Evolutionary conservation across 495 filamentous ascomycete species (phyloP), one percentile per base, ranked within the genome.

Genomic region (Penicillium longicatenatum): DNA sequence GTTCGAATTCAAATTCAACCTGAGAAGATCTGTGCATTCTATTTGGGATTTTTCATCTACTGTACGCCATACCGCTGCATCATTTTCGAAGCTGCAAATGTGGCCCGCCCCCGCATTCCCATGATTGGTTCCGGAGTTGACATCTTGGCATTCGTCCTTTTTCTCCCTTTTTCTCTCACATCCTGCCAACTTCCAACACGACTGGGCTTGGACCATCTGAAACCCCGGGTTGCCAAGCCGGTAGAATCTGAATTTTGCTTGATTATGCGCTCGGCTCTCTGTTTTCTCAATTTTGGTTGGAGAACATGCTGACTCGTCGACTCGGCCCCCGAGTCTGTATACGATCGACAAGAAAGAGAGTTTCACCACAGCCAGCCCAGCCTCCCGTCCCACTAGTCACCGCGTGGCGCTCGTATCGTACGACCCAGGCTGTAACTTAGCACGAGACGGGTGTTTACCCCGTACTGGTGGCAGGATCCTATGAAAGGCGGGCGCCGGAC

Each of bases 311-410:
- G 46, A 42, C 37, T 29, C 19, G 50, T 37, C 14, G 33, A 31
- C 16, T 37, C 24, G 29, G 20, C 17, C 46, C 29, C 56, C 50
- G 26, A 26, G 55, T 55, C 20, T 41, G 58, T 60, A 52, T 46
- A 55, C 2, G 58, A 60, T 60, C 52, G 29, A 52, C 58, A 8
- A 26, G 7, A 21, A 20, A 50, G 16, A 55, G 41, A 45, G 26
- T 44, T 39, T 35, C 24, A 41, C 52, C 45, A 50, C 22, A 49
- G 17, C 43, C 50, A n/a, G 19, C 39, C 58, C 52, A 44, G 45
- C 51, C 58, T 49, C 24, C 35, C 47, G 48, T 35, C 39, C 52
- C 33, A 45, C 39, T 33, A 46, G 37, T 31, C 16, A 50, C 41
- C 58, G 41, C 41, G 39, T 50, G 39, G 37, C 29, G 20, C 6